phyloP scores from a whole-genome alignment of 2,329 filamentous ascomycete genomes.

The Cladophialophora bantiana region DNA sequence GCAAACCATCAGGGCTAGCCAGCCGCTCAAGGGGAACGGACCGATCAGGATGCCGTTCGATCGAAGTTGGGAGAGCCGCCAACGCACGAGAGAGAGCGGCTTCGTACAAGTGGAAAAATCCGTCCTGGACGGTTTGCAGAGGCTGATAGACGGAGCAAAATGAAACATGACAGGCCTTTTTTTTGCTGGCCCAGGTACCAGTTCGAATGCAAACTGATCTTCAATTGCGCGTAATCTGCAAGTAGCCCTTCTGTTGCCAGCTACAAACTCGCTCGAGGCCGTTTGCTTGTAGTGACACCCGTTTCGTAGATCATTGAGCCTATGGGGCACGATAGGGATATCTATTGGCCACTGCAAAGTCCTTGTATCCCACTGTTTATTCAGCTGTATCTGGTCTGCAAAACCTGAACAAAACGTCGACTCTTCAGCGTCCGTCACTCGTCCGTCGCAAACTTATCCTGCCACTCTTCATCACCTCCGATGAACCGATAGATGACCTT shows the following conservation, averaged over 20 bases:
- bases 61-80: slow-evolving; percentile 9
- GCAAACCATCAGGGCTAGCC: not conserved
- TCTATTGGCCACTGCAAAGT: not conserved
- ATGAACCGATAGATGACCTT: slow-evolving; percentile 64
- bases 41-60: slow-evolving; percentile 22
- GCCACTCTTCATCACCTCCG: slow-evolving; percentile 23
- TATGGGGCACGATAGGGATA: not conserved
- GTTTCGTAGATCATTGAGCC: not conserved
- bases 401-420: not conserved
- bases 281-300: not conserved
- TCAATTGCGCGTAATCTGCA: too few relatives aligned
- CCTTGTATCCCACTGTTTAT: not conserved
- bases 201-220: too few relatives aligned
- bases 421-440: not conserved
- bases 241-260: too few relatives aligned
- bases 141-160: not conserved
- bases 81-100: not conserved
- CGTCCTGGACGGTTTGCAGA: not conserved
- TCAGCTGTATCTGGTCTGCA: not conserved
- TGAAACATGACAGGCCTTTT: not conserved
- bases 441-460: not conserved
- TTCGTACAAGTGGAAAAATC: not conserved
- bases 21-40: slow-evolving; percentile 6
- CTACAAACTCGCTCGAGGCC: not conserved
- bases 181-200: too few relatives aligned